Percentiles rank a stretch among this genome's conserved stretches.
phyloP scores from a whole-genome alignment of 2,329 filamentous ascomycete genomes.

The Colletotrichum musicola region DNA sequence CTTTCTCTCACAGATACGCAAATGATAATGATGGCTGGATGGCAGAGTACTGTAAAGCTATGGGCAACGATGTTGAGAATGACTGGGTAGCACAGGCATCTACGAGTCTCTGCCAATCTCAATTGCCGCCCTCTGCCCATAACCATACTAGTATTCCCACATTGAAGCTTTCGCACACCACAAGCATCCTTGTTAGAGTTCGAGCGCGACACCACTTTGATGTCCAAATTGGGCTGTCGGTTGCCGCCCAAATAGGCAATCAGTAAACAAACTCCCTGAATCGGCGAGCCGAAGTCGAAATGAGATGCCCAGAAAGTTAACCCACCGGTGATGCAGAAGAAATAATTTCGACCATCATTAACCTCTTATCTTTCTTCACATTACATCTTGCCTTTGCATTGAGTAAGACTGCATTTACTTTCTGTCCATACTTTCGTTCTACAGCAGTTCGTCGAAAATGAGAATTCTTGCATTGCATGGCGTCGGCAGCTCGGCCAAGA shows the following conservation, averaged over 20 bases:
- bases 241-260: not conserved
- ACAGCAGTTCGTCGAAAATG: conserved; percentile 12
- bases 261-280: conserved; percentile 19
- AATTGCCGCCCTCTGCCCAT: not conserved
- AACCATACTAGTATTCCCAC: not conserved
- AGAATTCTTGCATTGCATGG: conserved; percentile 30
- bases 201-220: not conserved
- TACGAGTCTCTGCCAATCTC: not conserved
- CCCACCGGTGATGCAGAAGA: not conserved
- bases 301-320: not conserved
- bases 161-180: not conserved
- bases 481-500: conserved; percentile 32
- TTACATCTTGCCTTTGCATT: too few species aligned
- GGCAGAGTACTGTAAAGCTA: too few species aligned
- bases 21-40: not conserved
- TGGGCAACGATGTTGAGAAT: not conserved
- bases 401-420: too few species aligned
- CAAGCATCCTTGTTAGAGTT: too few species aligned
- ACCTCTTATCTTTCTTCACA: not conserved
- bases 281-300: not conserved
- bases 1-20: not conserved
- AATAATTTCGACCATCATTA: not conserved
- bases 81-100: not conserved
- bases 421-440: too few species aligned
- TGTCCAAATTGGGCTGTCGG: not conserved